Conservation (phyloP, 208 protist genomes). For the Crithidia sp. region DNA sequence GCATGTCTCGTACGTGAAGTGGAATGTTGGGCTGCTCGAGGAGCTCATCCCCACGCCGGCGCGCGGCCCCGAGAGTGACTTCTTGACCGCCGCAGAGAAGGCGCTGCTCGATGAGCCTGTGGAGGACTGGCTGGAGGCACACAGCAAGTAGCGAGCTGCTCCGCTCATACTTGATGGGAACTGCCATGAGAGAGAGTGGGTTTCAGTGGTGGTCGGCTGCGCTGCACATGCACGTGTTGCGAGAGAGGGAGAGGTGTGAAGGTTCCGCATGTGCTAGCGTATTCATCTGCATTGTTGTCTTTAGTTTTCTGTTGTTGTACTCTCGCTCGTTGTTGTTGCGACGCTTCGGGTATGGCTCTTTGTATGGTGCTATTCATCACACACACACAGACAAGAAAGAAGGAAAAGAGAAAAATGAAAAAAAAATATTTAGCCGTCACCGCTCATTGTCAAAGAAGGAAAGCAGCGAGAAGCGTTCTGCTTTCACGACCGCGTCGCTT, state of each 20-base stretch:
- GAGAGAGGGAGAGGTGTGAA: too few species aligned
- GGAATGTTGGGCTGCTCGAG: slow-evolving; percentile 66
- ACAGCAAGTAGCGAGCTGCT: slow-evolving; percentile 28
- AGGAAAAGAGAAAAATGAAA: not conserved
- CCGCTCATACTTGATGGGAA: too few species aligned
- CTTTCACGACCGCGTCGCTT: too few species aligned
- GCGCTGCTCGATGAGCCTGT: slow-evolving; percentile 53
- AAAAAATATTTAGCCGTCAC: too few species aligned
- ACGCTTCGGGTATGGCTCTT: not conserved
- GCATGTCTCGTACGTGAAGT: slow-evolving; percentile 68
- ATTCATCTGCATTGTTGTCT: not conserved
- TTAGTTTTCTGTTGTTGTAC: not conserved
- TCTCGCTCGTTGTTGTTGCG: not conserved
- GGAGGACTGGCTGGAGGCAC: slow-evolving; percentile 64
- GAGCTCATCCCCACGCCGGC: slow-evolving; percentile 59
- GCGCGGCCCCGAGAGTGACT: slow-evolving; percentile 72
- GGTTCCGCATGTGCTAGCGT: too few species aligned
- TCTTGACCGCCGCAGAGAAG: slow-evolving; percentile 55
- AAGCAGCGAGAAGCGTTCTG: too few species aligned
- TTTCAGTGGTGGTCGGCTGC: too few species aligned
- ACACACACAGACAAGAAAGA: not conserved
- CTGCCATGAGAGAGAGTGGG: too few species aligned
- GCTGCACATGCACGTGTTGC: too few species aligned
- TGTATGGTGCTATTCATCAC: not conserved
- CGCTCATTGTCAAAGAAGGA: too few species aligned